These are phyloP conservation scores for Lasiosphaeria hispida DNA, from an alignment of 495 filamentous ascomycete genomes.

Conservation along the genomic window DNA sequence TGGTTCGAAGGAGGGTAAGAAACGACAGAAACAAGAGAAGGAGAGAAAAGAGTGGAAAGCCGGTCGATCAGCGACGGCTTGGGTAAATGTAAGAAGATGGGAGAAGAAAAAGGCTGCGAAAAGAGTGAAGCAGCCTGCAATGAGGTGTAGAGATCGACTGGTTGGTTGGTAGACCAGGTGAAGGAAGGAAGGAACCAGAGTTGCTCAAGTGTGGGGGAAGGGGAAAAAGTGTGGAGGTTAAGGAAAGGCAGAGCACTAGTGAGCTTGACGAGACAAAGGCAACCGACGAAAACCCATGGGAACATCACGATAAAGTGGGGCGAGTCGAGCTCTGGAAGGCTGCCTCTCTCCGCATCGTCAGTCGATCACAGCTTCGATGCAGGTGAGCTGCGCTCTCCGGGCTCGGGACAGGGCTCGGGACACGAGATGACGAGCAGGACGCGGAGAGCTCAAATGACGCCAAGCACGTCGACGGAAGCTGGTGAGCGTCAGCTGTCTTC, in stretches of 20 bases:
- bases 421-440: neutral
- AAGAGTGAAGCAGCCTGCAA: conserved; percentile 9
- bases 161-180: conserved; percentile 9
- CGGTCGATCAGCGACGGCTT: conserved; percentile 16
- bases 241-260: neutral
- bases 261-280: neutral
- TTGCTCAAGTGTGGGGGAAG: conserved; percentile 8
- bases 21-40: neutral
- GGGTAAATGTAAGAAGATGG: conserved; percentile 3
- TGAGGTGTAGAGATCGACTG: conserved; percentile 13
- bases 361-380: conserved; percentile 5
- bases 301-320: neutral
- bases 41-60: conserved; percentile 17
- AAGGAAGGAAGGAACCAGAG: conserved; percentile 5
- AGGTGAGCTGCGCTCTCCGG: conserved; percentile 10
- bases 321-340: neutral
- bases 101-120: neutral
- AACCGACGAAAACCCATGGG: neutral
- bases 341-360: conserved; percentile 5
- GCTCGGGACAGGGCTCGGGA: neutral
- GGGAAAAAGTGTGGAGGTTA: conserved; percentile 16
- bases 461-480: neutral
- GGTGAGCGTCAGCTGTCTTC: conserved; percentile 1
- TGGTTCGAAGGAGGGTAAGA: neutral
- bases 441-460: neutral